Evolutionary conservation across 305 asterid genomes (phyloP).

Genomic region (Nicotiana rustica): DNA sequence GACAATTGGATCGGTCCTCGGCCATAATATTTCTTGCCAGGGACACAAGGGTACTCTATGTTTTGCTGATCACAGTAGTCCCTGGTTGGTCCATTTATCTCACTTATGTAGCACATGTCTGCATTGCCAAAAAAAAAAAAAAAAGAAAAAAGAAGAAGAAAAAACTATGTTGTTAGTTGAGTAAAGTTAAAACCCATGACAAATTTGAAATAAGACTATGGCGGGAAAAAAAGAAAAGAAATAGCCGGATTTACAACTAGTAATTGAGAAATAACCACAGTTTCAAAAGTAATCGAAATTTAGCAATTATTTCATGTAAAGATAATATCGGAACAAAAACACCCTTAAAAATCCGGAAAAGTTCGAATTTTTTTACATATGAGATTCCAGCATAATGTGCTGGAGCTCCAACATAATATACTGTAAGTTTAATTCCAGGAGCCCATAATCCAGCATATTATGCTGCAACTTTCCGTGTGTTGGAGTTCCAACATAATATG

Average conservation of each 20-base stretch:
- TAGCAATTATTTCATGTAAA: too few species aligned
- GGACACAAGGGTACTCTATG: conserved; percentile 41
- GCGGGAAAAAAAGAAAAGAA: too few species aligned
- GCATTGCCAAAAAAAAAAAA: not conserved
- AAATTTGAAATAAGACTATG: too few species aligned
- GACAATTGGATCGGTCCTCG: conserved; percentile 47
- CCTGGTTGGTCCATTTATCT: conserved; percentile 38
- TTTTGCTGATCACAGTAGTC: conserved; percentile 39
- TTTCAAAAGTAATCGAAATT: too few species aligned
- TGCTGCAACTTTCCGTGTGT: too few species aligned
- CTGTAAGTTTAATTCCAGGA: too few species aligned
- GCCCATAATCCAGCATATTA: not conserved
- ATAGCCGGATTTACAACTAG: not conserved
- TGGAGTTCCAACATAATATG: too few species aligned
- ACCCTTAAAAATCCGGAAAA: too few species aligned
- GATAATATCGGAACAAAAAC: too few species aligned
- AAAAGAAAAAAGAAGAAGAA: not conserved
- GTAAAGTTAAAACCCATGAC: not conserved
- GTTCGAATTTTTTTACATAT: too few species aligned
- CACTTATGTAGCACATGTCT: conserved; percentile 47
- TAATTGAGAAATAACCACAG: not conserved
- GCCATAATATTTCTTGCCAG: conserved; percentile 42
- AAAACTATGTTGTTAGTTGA: not conserved
- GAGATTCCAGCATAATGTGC: too few species aligned
- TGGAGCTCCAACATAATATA: too few species aligned